These are phyloP conservation scores for Hyphopichia wangnamkhiaoensis DNA, from an alignment of 1,139 yeast genomes.

Conservation along the genomic window DNA sequence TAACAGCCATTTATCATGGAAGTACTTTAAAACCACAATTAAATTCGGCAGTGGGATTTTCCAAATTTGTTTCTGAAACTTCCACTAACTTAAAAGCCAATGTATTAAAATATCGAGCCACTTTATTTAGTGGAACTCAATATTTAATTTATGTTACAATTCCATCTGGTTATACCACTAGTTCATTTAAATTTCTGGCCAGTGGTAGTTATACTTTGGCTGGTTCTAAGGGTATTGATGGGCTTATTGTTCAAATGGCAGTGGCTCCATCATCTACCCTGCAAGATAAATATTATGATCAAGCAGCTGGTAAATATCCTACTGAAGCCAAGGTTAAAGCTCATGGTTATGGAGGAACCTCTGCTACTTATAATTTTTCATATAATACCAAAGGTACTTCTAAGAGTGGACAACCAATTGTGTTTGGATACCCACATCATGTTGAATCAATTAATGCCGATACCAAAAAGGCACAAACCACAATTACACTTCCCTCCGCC, in stretches of 20 bases:
- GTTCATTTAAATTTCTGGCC: conserved; percentile 37
- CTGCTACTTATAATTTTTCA: conserved; percentile 52
- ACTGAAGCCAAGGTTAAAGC: conserved; percentile 35
- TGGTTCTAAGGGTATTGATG: conserved; percentile 50
- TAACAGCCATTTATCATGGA: conserved; percentile 64
- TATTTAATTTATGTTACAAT: conserved; percentile 63
- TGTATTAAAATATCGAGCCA: conserved; percentile 57
- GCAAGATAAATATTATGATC: conserved; percentile 31
- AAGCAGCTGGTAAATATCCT: conserved; percentile 41
- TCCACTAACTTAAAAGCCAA: conserved; percentile 39
- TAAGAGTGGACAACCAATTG: conserved; percentile 49
- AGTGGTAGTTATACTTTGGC: conserved; percentile 36
- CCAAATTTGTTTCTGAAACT: conserved; percentile 46
- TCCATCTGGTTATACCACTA: conserved; percentile 34
- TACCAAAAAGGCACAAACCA: conserved; percentile 42
- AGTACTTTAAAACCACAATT: conserved; percentile 51
- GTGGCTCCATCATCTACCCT: conserved; percentile 42
- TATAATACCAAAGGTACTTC: conserved; percentile 59
- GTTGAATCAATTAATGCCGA: conserved; percentile 47
- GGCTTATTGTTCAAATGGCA: conserved; percentile 63
- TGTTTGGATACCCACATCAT: conserved; percentile 78
- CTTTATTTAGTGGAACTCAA: conserved; percentile 40
- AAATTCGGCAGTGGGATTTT: conserved; percentile 55
- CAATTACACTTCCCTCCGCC: conserved; percentile 53
- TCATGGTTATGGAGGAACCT: conserved; percentile 24